Conservation (phyloP, 352 stramenopile species). For the Aphanomyces invadans region DNA sequence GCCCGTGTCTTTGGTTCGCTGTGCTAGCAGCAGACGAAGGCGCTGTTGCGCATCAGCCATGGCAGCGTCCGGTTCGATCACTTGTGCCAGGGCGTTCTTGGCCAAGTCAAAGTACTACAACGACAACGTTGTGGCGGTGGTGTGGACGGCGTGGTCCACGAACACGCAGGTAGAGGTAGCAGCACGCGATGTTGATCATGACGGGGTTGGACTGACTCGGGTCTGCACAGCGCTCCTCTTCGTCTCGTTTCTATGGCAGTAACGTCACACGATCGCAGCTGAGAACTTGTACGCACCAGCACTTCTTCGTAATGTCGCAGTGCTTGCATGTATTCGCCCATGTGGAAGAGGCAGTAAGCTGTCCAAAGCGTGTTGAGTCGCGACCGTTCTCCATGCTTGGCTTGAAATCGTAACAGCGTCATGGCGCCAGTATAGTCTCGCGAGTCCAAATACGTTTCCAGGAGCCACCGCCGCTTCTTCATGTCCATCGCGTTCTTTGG, state of each 20-base stretch:
- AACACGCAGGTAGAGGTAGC: conserved; percentile 21
- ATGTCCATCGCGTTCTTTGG: neutral
- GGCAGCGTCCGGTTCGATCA: neutral
- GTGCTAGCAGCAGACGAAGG: conserved; percentile 18
- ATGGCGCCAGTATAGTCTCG: conserved; percentile 44
- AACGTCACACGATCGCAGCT: neutral
- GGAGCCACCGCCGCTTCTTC: conserved; percentile 27
- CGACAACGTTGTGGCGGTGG: neutral
- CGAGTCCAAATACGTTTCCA: conserved; percentile 37
- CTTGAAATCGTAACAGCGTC: conserved; percentile 32
- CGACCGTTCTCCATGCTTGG: conserved; percentile 21
- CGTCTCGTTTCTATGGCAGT: conserved; percentile 2
- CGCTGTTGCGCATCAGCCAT: neutral
- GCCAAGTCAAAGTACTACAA: conserved; percentile 8
- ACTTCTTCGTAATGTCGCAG: conserved; percentile 46
- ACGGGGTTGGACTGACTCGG: conserved; percentile 14
- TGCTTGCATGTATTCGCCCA: conserved; percentile 37
- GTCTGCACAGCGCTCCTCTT: conserved; percentile 30
- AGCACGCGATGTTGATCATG: conserved; percentile 28
- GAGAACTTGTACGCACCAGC: conserved; percentile 22
- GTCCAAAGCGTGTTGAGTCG: conserved; percentile 48
- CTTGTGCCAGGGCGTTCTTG: neutral
- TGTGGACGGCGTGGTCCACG: neutral
- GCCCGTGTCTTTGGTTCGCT: conserved; percentile 20
- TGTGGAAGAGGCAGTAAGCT: conserved; percentile 65